Evolutionary conservation across 1,284 basidiomycete genomes (phyloP), one percentile per base, ranked within the genome.

Genomic region (Naganishia sp.): DNA sequence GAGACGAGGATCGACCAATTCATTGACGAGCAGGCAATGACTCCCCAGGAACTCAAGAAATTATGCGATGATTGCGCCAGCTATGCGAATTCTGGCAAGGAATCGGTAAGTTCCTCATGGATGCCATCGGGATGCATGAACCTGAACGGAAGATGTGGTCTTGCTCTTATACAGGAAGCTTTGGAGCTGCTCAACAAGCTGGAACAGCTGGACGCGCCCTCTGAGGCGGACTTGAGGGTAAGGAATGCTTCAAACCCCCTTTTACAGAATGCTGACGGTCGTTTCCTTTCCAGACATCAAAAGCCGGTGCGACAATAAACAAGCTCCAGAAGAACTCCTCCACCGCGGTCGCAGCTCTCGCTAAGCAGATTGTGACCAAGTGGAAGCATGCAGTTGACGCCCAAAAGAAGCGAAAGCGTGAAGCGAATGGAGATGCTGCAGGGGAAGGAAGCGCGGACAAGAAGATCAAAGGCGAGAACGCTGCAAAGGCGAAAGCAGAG

Each of bases 221-320:
- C 58, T 3, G 65, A 67, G 43, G 51, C 60, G 42, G 57, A 54
- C 51, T 46, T 67, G 5, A 42, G 65, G 46, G 65, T 67, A 17
- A 32, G 58, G 46, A 18, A 31, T 17, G 21, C 21, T 18, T 46
- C 42, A 6, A 25, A 6, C 5, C 6, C n/a, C 2, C 32, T n/a
- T 6, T 6, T 39, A 28, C n/a, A 42, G 25, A 5, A 21, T 43
- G 13, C 15, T 60, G 45, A 32, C 46, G 2, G 3, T 32, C 2
- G 1, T 31, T 21, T 17, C 51, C 35, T n/a, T 18, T 13, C 25
- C 49, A 69, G 68, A 62, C 61, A 31, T 61, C 68, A 21, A 69
- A 69, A 69, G 68, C 68, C 42, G 68, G 68, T 28, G 68, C 68
- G 18, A 54, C 55, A 21, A 69, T 69, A 60, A 66, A 66, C 61